phyloP scores from a whole-genome alignment of 257 asterid species.

The Lycium ferocissimum region DNA sequence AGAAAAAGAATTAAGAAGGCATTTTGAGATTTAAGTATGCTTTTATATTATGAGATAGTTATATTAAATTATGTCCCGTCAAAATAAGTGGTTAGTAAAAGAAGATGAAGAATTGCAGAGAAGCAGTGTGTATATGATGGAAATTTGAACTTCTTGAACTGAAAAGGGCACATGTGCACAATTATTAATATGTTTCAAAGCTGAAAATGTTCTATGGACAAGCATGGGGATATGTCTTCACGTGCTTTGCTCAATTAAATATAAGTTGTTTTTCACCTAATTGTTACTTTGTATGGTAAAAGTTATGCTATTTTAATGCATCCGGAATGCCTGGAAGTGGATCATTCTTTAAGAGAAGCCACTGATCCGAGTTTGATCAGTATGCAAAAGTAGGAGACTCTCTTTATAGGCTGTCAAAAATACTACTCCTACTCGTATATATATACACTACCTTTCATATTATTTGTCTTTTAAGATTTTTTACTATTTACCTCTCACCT shows the following conservation, averaged over 20 bases:
- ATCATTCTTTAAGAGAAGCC: background rate
- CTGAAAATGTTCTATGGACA: constrained; percentile 1
- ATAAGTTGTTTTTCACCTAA: background rate
- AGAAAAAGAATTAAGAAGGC: background rate
- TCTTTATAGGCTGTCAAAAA: background rate
- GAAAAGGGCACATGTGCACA: constrained; percentile 15
- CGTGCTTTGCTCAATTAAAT: background rate
- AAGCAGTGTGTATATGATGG: background rate
- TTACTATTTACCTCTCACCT: too few species aligned
- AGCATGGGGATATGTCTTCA: background rate
- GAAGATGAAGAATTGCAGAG: background rate
- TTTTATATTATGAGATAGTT: background rate
- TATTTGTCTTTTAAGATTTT: too few species aligned
- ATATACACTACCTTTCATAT: too few species aligned
- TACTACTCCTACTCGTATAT: too few species aligned
- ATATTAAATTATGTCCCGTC: background rate
- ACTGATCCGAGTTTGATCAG: background rate
- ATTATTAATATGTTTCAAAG: constrained; percentile 9
- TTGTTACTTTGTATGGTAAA: background rate
- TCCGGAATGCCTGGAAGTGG: background rate
- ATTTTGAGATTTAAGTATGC: background rate
- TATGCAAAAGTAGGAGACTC: background rate
- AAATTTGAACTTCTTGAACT: background rate
- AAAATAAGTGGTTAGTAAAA: background rate
- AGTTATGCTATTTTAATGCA: background rate